Conservation (phyloP, 371 early-diverging fungal genomes). For the Lichtheimia ramosa region DNA sequence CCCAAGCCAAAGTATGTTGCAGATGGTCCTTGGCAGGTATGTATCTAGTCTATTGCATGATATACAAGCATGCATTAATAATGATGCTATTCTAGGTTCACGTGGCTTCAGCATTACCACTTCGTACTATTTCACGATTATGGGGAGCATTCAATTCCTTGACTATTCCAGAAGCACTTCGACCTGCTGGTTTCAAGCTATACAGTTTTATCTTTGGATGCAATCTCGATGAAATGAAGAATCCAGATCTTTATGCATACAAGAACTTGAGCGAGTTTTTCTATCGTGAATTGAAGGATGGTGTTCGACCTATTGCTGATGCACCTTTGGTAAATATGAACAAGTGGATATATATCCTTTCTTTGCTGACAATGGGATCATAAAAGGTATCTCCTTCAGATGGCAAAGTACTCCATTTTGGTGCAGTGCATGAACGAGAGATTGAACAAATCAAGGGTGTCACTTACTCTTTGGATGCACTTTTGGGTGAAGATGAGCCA, state of each 20-base stretch:
- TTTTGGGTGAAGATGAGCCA: conserved; percentile 72
- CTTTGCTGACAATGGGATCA: neutral
- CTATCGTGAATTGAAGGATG: conserved; percentile 82
- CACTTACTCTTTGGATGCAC: conserved; percentile 84
- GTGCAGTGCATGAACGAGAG: conserved; percentile 70
- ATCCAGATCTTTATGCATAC: conserved; percentile 76
- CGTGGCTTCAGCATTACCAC: conserved; percentile 82
- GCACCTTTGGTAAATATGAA: conserved; percentile 59
- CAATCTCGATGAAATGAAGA: conserved; percentile 90
- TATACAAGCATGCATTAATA: neutral
- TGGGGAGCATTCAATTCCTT: conserved; percentile 89
- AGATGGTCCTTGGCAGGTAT: conserved; percentile 85
- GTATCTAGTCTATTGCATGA: neutral
- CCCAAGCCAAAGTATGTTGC: conserved; percentile 48
- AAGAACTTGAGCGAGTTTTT: conserved; percentile 89
- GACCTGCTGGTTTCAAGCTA: conserved; percentile 71
- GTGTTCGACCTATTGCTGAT: conserved; percentile 65
- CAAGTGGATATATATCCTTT: neutral
- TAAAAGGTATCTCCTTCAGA: conserved; percentile 83
- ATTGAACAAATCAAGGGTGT: conserved; percentile 95
- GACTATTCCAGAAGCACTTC: conserved; percentile 77
- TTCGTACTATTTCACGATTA: conserved; percentile 83
- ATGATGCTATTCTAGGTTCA: conserved; percentile 61
- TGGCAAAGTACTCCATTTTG: conserved; percentile 88
- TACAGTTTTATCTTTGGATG: conserved; percentile 90